phyloP scores from a whole-genome alignment of 495 filamentous ascomycete species.

The Aspergillus affinis region DNA sequence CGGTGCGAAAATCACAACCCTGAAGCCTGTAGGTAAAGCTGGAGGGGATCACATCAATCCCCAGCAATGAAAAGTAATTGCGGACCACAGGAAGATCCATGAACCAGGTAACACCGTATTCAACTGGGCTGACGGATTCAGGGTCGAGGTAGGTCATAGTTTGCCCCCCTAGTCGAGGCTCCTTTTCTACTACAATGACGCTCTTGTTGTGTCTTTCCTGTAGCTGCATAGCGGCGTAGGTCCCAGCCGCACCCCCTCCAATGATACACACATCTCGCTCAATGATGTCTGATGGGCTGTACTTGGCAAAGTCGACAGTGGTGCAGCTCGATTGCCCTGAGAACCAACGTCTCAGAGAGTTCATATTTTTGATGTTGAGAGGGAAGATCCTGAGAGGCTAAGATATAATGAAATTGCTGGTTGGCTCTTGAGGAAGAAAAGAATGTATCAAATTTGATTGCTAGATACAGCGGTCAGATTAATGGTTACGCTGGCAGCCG shows the following conservation, averaged over 20 bases:
- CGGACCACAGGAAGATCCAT: slow-evolving; percentile 32
- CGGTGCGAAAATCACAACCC: slow-evolving; percentile 7
- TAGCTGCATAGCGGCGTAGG: slow-evolving; percentile 40
- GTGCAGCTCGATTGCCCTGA: not conserved
- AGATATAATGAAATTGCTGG: no score
- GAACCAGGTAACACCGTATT: slow-evolving; percentile 39
- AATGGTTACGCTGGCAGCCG: no score
- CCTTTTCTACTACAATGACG: slow-evolving; percentile 43
- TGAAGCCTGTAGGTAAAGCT: no score
- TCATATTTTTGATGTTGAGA: not conserved
- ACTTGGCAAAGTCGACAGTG: not conserved
- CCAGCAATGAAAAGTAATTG: slow-evolving; percentile 26
- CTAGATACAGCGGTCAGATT: no score
- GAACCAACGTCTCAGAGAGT: not conserved
- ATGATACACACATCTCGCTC: slow-evolving; percentile 42
- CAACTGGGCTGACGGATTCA: slow-evolving; percentile 31
- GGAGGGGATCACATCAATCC: not conserved
- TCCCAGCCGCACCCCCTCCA: slow-evolving; percentile 48
- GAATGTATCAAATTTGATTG: not conserved
- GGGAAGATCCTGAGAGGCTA: not conserved
- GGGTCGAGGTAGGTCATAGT: slow-evolving; percentile 43
- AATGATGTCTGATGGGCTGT: not conserved
- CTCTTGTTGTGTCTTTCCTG: slow-evolving; percentile 25
- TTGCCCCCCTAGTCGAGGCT: slow-evolving; percentile 42
- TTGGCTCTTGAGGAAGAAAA: not conserved